Conservation (phyloP, 2,329 filamentous ascomycete species). For the Xylaria sp. region DNA sequence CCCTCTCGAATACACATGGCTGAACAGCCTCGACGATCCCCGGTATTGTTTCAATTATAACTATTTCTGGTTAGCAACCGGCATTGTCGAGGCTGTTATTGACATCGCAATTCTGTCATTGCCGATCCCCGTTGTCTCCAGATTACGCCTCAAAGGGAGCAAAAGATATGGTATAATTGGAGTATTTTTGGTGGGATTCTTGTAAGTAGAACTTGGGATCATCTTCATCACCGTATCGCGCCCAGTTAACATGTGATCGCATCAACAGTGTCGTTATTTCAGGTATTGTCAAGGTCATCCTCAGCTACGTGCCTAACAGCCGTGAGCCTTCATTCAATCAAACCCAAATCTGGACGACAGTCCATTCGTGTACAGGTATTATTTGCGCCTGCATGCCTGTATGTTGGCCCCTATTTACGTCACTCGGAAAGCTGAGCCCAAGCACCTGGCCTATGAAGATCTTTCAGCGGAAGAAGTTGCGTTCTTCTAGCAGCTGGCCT, state of each 20-base stretch:
- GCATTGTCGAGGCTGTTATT: conserved; percentile 36
- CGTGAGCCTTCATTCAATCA: conserved; percentile 27
- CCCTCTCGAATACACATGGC: conserved; percentile 42
- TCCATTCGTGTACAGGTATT: conserved; percentile 42
- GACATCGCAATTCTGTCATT: conserved; percentile 38
- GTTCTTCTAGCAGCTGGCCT: neutral
- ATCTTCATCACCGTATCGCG: neutral
- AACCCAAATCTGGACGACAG: conserved; percentile 41
- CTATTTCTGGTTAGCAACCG: conserved; percentile 41
- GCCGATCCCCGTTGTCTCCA: conserved; percentile 35
- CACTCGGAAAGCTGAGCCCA: conserved; percentile 10
- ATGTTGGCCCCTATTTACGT: conserved; percentile 33
- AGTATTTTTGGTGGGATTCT: conserved; percentile 38
- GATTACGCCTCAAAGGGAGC: conserved; percentile 28
- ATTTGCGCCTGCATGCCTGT: conserved; percentile 45
- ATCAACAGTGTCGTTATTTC: conserved; percentile 31
- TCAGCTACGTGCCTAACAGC: conserved; percentile 32
- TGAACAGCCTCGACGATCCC: conserved; percentile 39
- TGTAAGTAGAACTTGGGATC: conserved; percentile 28
- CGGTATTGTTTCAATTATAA: conserved; percentile 46
- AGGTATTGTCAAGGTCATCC: conserved; percentile 34
- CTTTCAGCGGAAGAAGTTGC: neutral
- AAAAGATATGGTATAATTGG: conserved; percentile 40
- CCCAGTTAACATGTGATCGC: neutral
- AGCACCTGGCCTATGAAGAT: conserved; percentile 4